Conservation (phyloP, 345 rosid genomes). For the Populus tremula region DNA sequence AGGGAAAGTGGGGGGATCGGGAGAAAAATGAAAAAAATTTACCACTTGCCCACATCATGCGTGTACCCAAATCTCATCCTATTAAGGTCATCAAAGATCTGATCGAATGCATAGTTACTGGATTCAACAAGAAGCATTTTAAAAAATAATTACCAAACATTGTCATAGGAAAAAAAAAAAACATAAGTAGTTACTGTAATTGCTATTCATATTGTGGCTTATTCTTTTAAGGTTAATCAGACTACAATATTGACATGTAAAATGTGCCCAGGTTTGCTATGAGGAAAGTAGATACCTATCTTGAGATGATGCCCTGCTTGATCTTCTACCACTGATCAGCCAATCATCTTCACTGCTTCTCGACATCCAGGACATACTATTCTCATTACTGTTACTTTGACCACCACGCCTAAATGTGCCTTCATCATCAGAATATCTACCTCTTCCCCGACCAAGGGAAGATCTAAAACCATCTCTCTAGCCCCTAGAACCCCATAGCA, state of each 20-base stretch:
- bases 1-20: neutral
- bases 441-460: constrained; percentile 60
- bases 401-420: constrained; percentile 49
- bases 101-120: neutral
- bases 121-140: neutral
- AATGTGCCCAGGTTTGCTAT: neutral
- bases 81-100: neutral
- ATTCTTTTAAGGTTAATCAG: neutral
- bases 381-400: constrained; percentile 39
- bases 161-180: neutral
- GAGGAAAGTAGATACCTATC: neutral
- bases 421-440: constrained; percentile 47
- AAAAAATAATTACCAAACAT: neutral
- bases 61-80: too few species aligned
- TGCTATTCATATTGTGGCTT: neutral
- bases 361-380: constrained; percentile 52
- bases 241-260: neutral
- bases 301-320: constrained; percentile 50
- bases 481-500: constrained; percentile 45
- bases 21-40: too few species aligned
- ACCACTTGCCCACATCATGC: neutral
- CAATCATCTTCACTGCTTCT: constrained; percentile 66
- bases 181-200: neutral
- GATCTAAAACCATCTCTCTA: constrained; percentile 40
- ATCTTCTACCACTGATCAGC: constrained; percentile 67